Base-by-base conservation (phyloP, 2,329 filamentous ascomycete species). In the Fusarium verrucosum region DNA sequence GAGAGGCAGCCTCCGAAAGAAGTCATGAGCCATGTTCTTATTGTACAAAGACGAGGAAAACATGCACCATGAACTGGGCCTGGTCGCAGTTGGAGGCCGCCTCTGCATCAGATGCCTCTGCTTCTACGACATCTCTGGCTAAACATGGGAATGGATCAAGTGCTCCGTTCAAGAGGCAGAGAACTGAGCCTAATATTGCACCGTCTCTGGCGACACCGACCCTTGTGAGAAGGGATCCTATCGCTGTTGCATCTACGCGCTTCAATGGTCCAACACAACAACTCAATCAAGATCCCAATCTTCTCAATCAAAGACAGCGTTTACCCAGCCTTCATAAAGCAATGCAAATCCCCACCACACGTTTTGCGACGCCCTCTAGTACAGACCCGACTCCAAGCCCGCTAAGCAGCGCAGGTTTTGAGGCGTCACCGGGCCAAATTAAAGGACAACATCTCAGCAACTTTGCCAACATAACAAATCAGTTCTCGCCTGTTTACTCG, bases 11-110 rank as follows among this genome's bases (percentile, higher is more conserved):
- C 26, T 43, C 50, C 17, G 58, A 42, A 3, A 28, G 20, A 10
- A 30, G 26, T 3, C 44, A 50, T 17, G 35, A 45, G n/a, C 47
- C 71, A 57, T 75, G 73, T 28, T 74, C 73, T 4, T 75, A 75
- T 19, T 75, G 73, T 23, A 42, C 52, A n/a, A 75, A 68, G 56
- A 75, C 73, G 3, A 71, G 68, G 16, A 75, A 75, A 46, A 58
- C 57, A 13, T 75, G 73, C 51, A 73, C 73, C 6, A 60, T 73
- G 45, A 65, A 67, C 13, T 74, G 72, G 73, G 68, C 58, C 1
- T 56, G 58, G 42, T 61, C 64, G 2, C 62, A 58, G 32, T 44
- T 65, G 11, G 61, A 62, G 6, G 44, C 54, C 33, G 57, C 60
- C 20, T 60, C 63, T 9, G 49, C 62, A 7, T 10, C 51, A 32